Percentiles rank a stretch among this genome's conserved stretches.
Conservation (phyloP, 192 early-diverging fungal species). For the Rhizophagus sp. region DNA sequence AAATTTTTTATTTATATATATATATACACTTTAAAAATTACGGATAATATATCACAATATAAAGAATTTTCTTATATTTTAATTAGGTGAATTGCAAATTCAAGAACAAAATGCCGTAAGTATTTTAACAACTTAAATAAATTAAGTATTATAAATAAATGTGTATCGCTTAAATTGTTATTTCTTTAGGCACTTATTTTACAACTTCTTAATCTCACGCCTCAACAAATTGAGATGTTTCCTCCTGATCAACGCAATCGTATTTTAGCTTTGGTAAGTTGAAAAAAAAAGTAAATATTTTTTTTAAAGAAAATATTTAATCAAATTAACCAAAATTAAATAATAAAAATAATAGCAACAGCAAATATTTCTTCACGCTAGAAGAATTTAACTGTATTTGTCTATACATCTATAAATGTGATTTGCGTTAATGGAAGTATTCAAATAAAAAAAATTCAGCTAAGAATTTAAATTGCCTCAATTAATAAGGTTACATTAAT, state of each 20-base stretch:
- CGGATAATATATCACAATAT: neutral
- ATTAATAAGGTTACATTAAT: no score
- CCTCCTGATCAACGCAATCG: conserved; percentile 16
- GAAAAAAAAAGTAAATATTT: no score
- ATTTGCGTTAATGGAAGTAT: no score
- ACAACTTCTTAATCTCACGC: conserved; percentile 10
- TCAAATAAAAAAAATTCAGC: no score
- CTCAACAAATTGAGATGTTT: conserved; percentile 7
- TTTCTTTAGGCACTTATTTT: neutral
- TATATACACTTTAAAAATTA: neutral
- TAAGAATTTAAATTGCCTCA: no score
- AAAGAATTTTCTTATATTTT: neutral
- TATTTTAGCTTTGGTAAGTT: conserved; percentile 9
- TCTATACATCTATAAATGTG: no score
- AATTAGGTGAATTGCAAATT: conserved; percentile 8
- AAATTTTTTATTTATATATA: neutral
- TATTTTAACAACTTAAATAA: neutral
- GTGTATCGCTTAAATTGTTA: neutral
- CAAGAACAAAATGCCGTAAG: neutral
- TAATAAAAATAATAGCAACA: no score
- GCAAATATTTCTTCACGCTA: no score
- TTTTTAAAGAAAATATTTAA: no score
- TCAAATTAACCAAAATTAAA: no score
- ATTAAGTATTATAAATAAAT: neutral
- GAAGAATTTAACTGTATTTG: no score